Base-by-base conservation (phyloP, 1,284 basidiomycete genomes). In the Anthracocystis walkeri region DNA sequence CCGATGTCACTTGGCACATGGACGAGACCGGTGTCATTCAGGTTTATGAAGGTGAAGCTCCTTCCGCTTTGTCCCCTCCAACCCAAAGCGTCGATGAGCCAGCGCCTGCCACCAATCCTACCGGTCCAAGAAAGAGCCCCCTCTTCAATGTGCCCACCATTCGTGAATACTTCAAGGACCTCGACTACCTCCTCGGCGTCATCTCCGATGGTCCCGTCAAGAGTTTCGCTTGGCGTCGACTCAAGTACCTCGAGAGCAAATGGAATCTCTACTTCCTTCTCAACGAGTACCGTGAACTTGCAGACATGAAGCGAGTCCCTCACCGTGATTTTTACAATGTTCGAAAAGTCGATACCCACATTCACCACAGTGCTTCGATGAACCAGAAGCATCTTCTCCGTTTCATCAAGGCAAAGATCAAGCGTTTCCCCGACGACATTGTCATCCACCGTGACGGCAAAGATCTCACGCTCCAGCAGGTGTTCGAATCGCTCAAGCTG, bases 341-440 rank as follows among this genome's bases (percentile, higher is more conserved):
- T 44, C 91, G 96, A 51, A 99, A 99, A 85, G 85, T 99, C 67
- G 96, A 98, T 85, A 99, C 97, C 10, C 96, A 99, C 86, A 93
- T 99, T 21, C 97, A 99, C 83, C 94, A 99, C 86, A 97, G 95
- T 11, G 97, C 95, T 59, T 92, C 93, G 85, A 98, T 99, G 96
- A 99, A 99, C 86, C 97, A 99, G 86, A 99, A 99, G 87, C 97
- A 99, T 87, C 87, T 99, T n/a, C 88, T 99, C 25, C 94, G 97
- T 6, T 99, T 99, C 87, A 99, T 99, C 88, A 99, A 99, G 86
- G 91, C 92, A 48, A 98, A 99, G 86, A 94, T 95, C 92, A 94
- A 93, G 86, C 90, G 90, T 27, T 90, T 88, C 80, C 90, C 93
- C 2, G 82, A 94, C 53, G 97, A 99, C 84, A 90, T 94, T 29